These are phyloP conservation scores for Plenodomus lindquistii DNA, from an alignment of 2,329 filamentous ascomycete species.

Conservation along the genomic window DNA sequence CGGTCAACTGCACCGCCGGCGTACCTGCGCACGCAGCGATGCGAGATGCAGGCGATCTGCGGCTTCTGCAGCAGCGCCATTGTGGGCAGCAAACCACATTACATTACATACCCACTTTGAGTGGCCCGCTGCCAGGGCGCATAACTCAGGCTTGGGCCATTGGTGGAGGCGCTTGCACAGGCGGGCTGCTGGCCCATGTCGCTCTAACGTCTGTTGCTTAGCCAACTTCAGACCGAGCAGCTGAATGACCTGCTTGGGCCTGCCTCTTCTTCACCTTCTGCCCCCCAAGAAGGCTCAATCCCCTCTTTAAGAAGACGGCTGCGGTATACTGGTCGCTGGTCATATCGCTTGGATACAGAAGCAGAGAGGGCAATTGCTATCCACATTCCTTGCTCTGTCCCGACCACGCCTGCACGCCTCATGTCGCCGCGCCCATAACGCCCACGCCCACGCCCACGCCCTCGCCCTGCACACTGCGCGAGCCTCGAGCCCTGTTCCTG, in stretches of 20 bases:
- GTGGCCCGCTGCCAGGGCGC: constrained; percentile 28
- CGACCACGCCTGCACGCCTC: constrained; percentile 23
- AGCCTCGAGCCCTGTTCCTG: constrained; percentile 26
- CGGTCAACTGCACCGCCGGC: constrained; percentile 16
- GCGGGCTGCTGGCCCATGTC: constrained; percentile 26
- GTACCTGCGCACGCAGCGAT: constrained; percentile 17
- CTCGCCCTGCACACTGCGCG: constrained; percentile 9
- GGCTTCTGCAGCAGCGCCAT: constrained; percentile 13
- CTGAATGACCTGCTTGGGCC: constrained; percentile 35
- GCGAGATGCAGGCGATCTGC: constrained; percentile 1
- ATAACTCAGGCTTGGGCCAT: constrained; percentile 26
- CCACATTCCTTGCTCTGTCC: constrained; percentile 24
- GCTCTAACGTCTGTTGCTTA: constrained; percentile 35
- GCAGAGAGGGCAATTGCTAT: constrained; percentile 33
- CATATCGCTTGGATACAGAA: constrained; percentile 26
- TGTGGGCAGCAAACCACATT: constrained; percentile 22
- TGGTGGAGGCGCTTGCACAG: constrained; percentile 31
- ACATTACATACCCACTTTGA: constrained; percentile 5
- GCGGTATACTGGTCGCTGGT: constrained; percentile 29
- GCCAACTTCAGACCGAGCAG: constrained; percentile 41
- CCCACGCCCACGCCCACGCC: constrained; percentile 16
- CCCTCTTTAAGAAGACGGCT: constrained; percentile 22
- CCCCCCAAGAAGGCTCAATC: constrained; percentile 44
- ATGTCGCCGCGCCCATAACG: constrained; percentile 31
- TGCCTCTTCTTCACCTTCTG: constrained; percentile 43